Evolutionary conservation across 192 early-diverging fungal species (phyloP), one percentile per base, ranked within the genome.

Genomic region (Coemansia sp.): DNA sequence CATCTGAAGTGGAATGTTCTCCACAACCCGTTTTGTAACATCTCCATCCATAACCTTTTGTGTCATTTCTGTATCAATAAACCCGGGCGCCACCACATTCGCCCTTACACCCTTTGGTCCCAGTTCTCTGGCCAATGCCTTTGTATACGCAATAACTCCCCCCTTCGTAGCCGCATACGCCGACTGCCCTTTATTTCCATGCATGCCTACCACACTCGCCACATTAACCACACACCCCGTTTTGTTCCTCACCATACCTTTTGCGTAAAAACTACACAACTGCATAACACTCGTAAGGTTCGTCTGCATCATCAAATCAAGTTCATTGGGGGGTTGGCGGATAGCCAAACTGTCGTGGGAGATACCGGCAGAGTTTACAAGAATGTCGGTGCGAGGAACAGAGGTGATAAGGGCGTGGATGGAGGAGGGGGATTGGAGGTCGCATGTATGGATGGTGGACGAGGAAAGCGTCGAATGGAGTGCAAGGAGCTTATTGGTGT

Each of bases 141-240:
- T 89, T 19, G 94, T 90, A 66, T 92, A 94, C 22, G 91, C 93
- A 18, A 95, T 80, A 18, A 94, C 58, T 7, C 92, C 94, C 3
- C 92, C 88, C 73, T 96, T 96, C 45, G 91, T 85, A 1, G 94
- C 93, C 59, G 87, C 84, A 73, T 96, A 96, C 13, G 85, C 84
- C 3, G 85, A 68, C 73, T 74, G 73, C 14, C 78, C 78, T 13
- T 35, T 51, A 47, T 74, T 75, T 4, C 78, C 78, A 19, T 69
- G 64, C 37, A 72, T 13, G 4, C 94, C 95, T 32, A 92, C 79
- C 2, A 92, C 86, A 59, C 92, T 93, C 4, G 92, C 83, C 23
- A 97, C 84, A 70, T 96, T 96, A 79, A 97, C 84, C 58, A 97
- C 93, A 48, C 79, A 83, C 1, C 89, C 89, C 59, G 57, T 27